These are phyloP conservation scores for Penicillium subrubescens DNA, from an alignment of 495 filamentous ascomycete species.

Conservation along the genomic window DNA sequence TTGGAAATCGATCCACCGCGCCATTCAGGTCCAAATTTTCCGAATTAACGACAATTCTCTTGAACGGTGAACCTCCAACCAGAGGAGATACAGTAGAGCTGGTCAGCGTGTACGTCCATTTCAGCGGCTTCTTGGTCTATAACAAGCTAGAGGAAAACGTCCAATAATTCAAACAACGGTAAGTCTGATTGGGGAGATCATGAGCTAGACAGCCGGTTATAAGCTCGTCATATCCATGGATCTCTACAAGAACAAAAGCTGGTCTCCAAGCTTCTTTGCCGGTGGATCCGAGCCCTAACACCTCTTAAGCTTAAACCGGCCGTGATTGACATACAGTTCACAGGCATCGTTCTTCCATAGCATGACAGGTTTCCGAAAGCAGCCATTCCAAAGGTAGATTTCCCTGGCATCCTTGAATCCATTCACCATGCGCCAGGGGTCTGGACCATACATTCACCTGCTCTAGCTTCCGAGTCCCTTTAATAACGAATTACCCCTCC, in stretches of 20 bases:
- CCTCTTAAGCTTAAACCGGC: conserved; percentile 4
- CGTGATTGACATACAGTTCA: background rate
- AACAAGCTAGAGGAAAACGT: background rate
- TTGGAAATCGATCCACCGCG: too few relatives aligned
- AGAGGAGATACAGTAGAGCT: too few relatives aligned
- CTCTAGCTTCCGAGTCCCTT: background rate
- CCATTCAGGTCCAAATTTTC: background rate
- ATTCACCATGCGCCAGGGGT: conserved; percentile 15
- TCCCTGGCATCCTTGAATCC: conserved; percentile 13
- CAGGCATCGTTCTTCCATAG: background rate
- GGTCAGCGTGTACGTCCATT: background rate
- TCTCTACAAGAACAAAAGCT: background rate
- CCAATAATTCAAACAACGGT: background rate
- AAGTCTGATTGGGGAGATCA: background rate
- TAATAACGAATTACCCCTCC: conserved; percentile 5
- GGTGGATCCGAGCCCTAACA: conserved; percentile 17
- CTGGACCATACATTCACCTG: conserved; percentile 18
- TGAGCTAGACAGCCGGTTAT: background rate
- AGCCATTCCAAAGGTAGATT: conserved; percentile 5
- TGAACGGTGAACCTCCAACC: too few relatives aligned
- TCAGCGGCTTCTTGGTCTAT: background rate
- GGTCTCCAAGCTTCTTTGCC: background rate
- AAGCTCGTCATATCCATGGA: background rate
- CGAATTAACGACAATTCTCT: too few relatives aligned
- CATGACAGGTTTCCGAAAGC: conserved; percentile 21